phyloP scores from a whole-genome alignment of 352 stramenopile species.

The Pythium sp. region DNA sequence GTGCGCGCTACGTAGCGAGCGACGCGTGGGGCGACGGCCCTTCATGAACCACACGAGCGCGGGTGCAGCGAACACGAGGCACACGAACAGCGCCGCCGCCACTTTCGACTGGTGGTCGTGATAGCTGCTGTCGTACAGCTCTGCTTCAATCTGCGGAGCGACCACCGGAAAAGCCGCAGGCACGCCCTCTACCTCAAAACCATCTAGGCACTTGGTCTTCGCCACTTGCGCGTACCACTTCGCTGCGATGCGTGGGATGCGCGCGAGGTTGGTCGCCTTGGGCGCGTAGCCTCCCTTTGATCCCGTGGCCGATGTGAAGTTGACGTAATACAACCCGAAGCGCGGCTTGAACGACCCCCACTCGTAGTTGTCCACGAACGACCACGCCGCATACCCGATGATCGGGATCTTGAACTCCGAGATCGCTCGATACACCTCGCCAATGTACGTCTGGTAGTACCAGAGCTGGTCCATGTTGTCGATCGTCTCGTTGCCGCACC shows the following conservation, averaged over 20 bases:
- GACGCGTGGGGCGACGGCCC: conserved; percentile 12
- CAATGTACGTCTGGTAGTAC: conserved; percentile 48
- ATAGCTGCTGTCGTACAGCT: not conserved
- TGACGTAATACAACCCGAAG: conserved; percentile 53
- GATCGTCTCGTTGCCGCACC: conserved; percentile 46
- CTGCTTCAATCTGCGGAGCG: not conserved
- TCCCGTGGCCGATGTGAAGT: conserved; percentile 33
- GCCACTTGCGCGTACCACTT: conserved; percentile 57
- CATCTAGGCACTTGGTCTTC: conserved; percentile 59
- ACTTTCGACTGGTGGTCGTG: not conserved
- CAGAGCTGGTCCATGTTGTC: conserved; percentile 49
- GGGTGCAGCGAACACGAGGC: conserved; percentile 10
- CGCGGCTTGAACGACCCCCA: conserved; percentile 80
- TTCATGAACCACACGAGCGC: conserved; percentile 20
- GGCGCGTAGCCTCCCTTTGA: conserved; percentile 25
- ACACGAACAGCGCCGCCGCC: not conserved
- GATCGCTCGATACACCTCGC: conserved; percentile 47
- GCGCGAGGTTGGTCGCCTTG: conserved; percentile 25
- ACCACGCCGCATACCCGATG: conserved; percentile 90
- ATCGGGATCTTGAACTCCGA: conserved; percentile 49
- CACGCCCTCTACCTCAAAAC: conserved; percentile 2
- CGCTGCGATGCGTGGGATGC: conserved; percentile 39
- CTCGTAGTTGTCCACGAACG: conserved; percentile 95
- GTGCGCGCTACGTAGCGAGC: conserved; percentile 2
- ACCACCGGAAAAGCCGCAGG: not conserved